Base-by-base conservation (phyloP, 2,329 filamentous ascomycete species). In the Beauveria australis region DNA sequence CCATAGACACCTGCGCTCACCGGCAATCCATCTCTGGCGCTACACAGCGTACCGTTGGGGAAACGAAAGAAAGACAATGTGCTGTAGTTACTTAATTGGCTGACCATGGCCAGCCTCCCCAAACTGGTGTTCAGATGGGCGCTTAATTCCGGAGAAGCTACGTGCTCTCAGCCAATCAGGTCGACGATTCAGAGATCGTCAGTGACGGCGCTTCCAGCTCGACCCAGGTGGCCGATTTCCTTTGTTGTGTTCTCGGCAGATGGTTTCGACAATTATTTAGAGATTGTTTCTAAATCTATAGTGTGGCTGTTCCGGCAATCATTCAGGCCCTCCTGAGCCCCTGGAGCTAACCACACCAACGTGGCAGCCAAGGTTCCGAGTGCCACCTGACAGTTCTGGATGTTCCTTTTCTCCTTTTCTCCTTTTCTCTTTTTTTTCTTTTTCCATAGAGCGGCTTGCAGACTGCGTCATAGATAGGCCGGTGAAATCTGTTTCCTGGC, bases 161-260 rank as follows among this genome's bases (percentile, higher is more conserved):
- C 10, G 2, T 24, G 1, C 18, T 22, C 18, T 37, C 18, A 16
- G 57, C 57, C 57, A 59, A 59, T 59, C 48, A 59, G 33, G 16
- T 6, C 19, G 10, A 19, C 49, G 48, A 44, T 28, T 16, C 49
- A 40, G 8, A 26, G 37, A 53, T 59, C 41, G 14, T 22, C n/a
- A 47, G 22, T 6, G 12, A 37, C 57, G 16, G 57, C 57, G 57
- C 57, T 59, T 53, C 57, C 48, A 46, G 40, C n/a, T 46, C 26
- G 19, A 43, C 37, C 48, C 10, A 9, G 47, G 9, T 19, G 24
- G 48, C 1, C 41, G 6, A 37, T 47, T 37, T 9, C 8, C 28
- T 18, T 2, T 43, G 19, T 44, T 22, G 7, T 2, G 9, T 30
- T 44, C 26, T 52, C 56, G 56, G 56, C 46, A 59, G 14, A 44